A percentile compares a stretch with the other conserved stretches of the same genome.
Conservation (phyloP, 345 rosid species). For the Aethionema arabicum region DNA sequence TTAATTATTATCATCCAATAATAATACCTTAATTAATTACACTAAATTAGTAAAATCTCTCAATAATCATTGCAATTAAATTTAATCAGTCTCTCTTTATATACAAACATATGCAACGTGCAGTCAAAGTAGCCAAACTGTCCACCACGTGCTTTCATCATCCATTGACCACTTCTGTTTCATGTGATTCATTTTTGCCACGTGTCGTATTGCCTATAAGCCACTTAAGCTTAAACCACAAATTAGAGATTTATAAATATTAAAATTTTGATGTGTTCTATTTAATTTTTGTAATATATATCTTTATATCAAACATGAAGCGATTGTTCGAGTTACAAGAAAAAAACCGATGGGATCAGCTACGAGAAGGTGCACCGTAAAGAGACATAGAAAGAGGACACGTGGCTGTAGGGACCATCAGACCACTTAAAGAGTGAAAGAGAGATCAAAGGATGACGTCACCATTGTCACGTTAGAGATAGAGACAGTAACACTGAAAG, state of each 20-base stretch:
- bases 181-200: conserved; percentile 5
- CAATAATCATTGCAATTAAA: conserved; percentile 1
- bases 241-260: no score
- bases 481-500: neutral
- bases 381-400: neutral
- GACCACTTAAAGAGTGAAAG: neutral
- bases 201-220: conserved; percentile 16
- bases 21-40: neutral
- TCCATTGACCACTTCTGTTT: conserved; percentile 9
- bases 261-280: no score
- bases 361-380: neutral
- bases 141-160: conserved; percentile 25
- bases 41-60: neutral
- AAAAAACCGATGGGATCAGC: no score
- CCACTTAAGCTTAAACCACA: neutral
- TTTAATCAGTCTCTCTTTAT: conserved; percentile 4
- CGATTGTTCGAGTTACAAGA: no score
- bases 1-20: conserved; percentile 8
- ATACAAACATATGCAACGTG: conserved; percentile 25
- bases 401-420: neutral
- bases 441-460: neutral
- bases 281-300: no score
- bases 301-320: no score
- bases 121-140: conserved; percentile 32
- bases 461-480: neutral